These are phyloP conservation scores for Chenopodium quinoa DNA, from an alignment of 148 eudicot species.

Conservation along the genomic window DNA sequence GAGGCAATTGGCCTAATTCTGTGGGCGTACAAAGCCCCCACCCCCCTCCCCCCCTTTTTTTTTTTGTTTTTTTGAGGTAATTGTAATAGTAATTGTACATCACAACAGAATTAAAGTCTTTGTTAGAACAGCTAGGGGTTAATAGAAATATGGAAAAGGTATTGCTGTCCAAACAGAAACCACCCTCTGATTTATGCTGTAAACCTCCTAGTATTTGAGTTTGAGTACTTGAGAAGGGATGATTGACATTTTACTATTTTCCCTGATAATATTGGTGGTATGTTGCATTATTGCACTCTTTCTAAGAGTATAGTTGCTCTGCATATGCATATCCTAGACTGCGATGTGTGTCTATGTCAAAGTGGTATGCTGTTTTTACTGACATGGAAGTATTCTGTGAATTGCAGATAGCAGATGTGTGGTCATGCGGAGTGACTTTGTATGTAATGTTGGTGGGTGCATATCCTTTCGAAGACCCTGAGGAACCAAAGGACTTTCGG, in stretches of 20 bases:
- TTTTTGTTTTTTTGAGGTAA: no score
- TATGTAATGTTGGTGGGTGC: conserved; percentile 90
- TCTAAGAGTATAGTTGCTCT: background rate
- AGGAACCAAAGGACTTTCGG: conserved; percentile 79
- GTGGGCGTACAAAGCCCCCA: background rate
- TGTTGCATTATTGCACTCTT: background rate
- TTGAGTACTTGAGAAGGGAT: background rate
- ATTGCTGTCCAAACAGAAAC: background rate
- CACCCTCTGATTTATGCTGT: background rate
- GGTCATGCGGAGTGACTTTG: conserved; percentile 97
- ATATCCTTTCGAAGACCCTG: conserved; percentile 95
- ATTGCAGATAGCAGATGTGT: conserved; percentile 92
- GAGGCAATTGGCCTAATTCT: background rate
- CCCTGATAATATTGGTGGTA: background rate
- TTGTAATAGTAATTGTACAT: background rate
- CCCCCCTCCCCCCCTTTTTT: no score
- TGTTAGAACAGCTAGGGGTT: background rate
- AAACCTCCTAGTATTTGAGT: background rate
- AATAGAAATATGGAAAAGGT: background rate
- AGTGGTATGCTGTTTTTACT: conserved; percentile 12
- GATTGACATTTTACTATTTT: background rate
- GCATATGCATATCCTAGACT: background rate
- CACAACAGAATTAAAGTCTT: background rate
- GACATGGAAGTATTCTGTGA: conserved; percentile 8
- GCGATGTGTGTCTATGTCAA: background rate